phyloP scores from a whole-genome alignment of 257 asterid genomes.

The Solanum virginianum region DNA sequence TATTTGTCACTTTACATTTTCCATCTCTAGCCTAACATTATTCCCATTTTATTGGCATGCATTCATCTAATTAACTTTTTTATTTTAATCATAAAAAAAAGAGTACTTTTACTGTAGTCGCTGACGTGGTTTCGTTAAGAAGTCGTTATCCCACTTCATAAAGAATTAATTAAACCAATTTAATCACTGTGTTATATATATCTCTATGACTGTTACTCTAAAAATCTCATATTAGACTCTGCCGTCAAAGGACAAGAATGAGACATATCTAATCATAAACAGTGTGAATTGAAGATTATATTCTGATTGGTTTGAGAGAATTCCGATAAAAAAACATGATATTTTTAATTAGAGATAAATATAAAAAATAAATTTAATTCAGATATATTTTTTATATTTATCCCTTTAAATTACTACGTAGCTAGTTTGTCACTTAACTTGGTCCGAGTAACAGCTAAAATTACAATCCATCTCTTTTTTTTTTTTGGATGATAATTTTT shows the following conservation, averaged over 20 bases:
- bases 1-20: background rate
- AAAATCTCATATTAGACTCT: too few relatives aligned
- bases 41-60: background rate
- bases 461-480: too few relatives aligned
- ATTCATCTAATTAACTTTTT: background rate
- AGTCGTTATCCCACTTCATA: background rate
- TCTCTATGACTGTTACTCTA: background rate
- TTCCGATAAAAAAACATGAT: too few relatives aligned
- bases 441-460: too few relatives aligned
- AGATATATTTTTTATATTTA: too few relatives aligned
- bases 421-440: too few relatives aligned
- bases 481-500: too few relatives aligned
- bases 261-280: background rate
- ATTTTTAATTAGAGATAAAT: too few relatives aligned
- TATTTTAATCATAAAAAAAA: background rate
- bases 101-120: background rate
- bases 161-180: background rate
- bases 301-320: background rate
- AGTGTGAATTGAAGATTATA: background rate
- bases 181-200: background rate
- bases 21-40: background rate
- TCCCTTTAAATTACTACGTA: too few relatives aligned
- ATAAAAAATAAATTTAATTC: too few relatives aligned
- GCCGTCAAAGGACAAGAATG: background rate
- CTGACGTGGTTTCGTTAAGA: background rate